A percentile compares a stretch with the other conserved stretches of the same genome.
Evolutionary conservation across 345 rosid species (phyloP).

Genomic region (Sisymbrium irio): DNA sequence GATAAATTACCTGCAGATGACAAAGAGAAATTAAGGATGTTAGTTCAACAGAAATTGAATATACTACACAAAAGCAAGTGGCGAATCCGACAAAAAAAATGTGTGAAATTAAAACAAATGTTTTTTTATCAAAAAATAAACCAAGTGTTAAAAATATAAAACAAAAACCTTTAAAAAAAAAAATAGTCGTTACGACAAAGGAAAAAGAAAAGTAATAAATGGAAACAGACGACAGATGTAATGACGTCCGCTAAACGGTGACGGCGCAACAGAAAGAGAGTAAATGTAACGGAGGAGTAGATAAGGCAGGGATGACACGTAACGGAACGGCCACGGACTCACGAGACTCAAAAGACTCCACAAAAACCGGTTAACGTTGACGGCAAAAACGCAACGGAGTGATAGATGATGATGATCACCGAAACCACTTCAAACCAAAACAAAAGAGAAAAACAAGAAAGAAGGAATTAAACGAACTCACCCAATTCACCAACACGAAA

Average conservation of each 20-base stretch:
- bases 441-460: too few relatives aligned
- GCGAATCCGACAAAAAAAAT: not conserved
- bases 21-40: not conserved
- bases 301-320: conserved; percentile 11
- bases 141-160: not conserved
- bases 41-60: conserved; percentile 6
- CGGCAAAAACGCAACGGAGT: conserved; percentile 7
- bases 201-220: not conserved
- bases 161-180: not conserved
- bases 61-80: not conserved
- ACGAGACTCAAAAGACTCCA: not conserved
- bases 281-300: not conserved
- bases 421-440: not conserved
- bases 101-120: not conserved
- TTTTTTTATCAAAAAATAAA: too few relatives aligned
- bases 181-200: not conserved
- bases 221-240: conserved; percentile 5
- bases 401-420: not conserved
- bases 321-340: not conserved
- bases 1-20: conserved; percentile 17
- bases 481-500: conserved; percentile 21
- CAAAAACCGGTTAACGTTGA: not conserved
- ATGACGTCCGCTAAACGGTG: conserved; percentile 5
- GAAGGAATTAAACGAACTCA: conserved; percentile 14
- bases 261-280: not conserved